Conservation (phyloP, 169 alveolate species). For the Plasmodium berghei region DNA sequence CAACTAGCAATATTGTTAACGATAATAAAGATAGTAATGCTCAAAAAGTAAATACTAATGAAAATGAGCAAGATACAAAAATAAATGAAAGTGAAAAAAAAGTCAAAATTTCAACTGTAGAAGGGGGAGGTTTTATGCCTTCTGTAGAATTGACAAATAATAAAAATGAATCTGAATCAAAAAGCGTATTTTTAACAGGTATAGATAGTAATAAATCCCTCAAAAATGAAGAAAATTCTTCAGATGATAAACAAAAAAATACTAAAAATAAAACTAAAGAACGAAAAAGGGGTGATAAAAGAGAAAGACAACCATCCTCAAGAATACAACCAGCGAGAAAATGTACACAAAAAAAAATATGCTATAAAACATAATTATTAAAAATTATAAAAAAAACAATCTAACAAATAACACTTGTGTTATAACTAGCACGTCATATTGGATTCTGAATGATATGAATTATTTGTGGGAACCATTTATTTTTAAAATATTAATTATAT, state of each 20-base stretch:
- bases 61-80: slow-evolving; percentile 14
- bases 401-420: background rate
- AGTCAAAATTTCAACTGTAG: background rate
- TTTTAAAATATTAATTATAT: no score
- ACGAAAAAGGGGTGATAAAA: slow-evolving; percentile 11
- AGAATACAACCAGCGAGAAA: slow-evolving; percentile 60
- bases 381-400: slow-evolving; percentile 1
- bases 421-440: no score
- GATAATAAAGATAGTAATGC: slow-evolving; percentile 3
- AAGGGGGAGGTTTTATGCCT: slow-evolving; percentile 65
- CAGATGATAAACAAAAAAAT: slow-evolving; percentile 23
- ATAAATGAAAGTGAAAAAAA: slow-evolving; percentile 11
- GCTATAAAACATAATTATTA: slow-evolving; percentile 38
- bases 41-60: slow-evolving; percentile 17
- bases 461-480: no score
- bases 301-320: slow-evolving; percentile 27
- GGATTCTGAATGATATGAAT: no score
- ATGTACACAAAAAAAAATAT: slow-evolving; percentile 64
- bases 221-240: background rate
- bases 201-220: slow-evolving; percentile 9
- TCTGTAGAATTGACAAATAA: slow-evolving; percentile 21
- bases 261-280: slow-evolving; percentile 10
- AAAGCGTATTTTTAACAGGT: slow-evolving; percentile 50
- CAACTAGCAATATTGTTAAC: background rate
- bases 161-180: background rate